phyloP scores from a whole-genome alignment of 2,329 filamentous ascomycete species.

The Nothopassalora personata region DNA sequence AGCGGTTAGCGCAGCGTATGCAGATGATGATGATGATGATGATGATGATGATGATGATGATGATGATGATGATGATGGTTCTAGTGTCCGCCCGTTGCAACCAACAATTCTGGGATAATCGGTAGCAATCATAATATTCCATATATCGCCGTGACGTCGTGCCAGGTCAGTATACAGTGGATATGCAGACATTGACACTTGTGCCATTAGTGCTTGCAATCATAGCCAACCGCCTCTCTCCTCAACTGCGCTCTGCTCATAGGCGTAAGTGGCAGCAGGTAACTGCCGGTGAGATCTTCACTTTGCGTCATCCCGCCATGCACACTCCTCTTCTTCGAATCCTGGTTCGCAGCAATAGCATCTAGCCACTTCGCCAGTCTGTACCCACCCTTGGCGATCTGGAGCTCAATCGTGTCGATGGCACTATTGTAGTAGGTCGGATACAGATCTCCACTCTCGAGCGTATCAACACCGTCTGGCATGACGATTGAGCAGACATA shows the following conservation, averaged over 20 bases:
- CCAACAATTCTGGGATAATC: too few species aligned
- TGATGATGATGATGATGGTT: too few species aligned
- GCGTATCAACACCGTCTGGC: conserved; percentile 34
- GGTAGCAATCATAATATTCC: too few species aligned
- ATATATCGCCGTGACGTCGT: too few species aligned
- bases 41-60: too few species aligned
- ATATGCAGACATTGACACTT: neutral
- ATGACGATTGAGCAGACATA: conserved; percentile 41
- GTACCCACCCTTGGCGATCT: conserved; percentile 42
- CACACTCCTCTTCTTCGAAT: neutral
- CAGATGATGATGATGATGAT: too few species aligned
- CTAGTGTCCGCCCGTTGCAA: too few species aligned
- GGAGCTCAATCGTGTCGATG: conserved; percentile 37
- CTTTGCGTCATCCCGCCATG: neutral
- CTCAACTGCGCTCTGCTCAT: conserved; percentile 1
- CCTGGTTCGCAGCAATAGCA: conserved; percentile 27
- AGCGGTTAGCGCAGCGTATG: too few species aligned
- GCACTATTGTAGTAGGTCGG: conserved; percentile 31
- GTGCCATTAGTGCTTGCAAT: neutral
- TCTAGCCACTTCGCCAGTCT: conserved; percentile 35
- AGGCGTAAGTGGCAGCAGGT: neutral
- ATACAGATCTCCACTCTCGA: conserved; percentile 35
- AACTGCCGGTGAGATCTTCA: neutral
- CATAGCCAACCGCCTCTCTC: neutral
- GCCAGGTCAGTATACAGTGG: neutral